These are phyloP conservation scores for Sclerotinia glacialis DNA, from an alignment of 2,329 filamentous ascomycete genomes.

Conservation along the genomic window DNA sequence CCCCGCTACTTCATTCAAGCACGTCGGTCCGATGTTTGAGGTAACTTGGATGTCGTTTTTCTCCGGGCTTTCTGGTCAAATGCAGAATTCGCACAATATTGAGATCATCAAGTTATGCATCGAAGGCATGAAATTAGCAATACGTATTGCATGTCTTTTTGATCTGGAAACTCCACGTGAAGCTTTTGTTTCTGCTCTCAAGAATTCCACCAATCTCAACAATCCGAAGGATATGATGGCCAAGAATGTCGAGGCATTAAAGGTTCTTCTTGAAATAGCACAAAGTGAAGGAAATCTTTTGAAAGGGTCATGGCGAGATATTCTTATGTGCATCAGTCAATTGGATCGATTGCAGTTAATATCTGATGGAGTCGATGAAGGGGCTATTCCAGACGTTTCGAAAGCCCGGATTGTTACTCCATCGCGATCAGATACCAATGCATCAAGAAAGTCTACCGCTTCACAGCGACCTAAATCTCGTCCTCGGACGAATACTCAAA, in stretches of 20 bases:
- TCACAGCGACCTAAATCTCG: slow-evolving; percentile 49
- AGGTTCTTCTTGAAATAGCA: slow-evolving; percentile 85
- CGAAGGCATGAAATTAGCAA: slow-evolving; percentile 91
- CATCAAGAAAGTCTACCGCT: slow-evolving; percentile 66
- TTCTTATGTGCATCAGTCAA: slow-evolving; percentile 92
- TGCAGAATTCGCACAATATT: slow-evolving; percentile 89
- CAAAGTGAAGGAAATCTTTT: slow-evolving; percentile 89
- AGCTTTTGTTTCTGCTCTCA: slow-evolving; percentile 89
- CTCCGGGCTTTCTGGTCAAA: slow-evolving; percentile 87
- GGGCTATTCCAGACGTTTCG: slow-evolving; percentile 85
- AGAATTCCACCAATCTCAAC: slow-evolving; percentile 92
- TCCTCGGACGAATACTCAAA: slow-evolving; percentile 50
- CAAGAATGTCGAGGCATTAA: slow-evolving; percentile 94
- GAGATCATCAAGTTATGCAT: slow-evolving; percentile 91
- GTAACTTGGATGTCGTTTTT: slow-evolving; percentile 99
- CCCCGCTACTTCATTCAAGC: slow-evolving; percentile 86
- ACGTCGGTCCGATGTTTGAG: slow-evolving; percentile 97
- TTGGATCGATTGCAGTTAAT: slow-evolving; percentile 93
- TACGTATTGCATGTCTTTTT: slow-evolving; percentile 89
- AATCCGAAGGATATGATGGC: slow-evolving; percentile 93
- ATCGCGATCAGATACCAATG: slow-evolving; percentile 48
- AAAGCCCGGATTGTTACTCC: slow-evolving; percentile 69
- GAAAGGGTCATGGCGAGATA: slow-evolving; percentile 89
- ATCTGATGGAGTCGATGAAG: slow-evolving; percentile 91
- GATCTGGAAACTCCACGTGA: slow-evolving; percentile 90